Evolutionary conservation across 768 basidiomycete species (phyloP), one percentile per base, ranked within the genome.

Genomic region (Suillus americanus): DNA sequence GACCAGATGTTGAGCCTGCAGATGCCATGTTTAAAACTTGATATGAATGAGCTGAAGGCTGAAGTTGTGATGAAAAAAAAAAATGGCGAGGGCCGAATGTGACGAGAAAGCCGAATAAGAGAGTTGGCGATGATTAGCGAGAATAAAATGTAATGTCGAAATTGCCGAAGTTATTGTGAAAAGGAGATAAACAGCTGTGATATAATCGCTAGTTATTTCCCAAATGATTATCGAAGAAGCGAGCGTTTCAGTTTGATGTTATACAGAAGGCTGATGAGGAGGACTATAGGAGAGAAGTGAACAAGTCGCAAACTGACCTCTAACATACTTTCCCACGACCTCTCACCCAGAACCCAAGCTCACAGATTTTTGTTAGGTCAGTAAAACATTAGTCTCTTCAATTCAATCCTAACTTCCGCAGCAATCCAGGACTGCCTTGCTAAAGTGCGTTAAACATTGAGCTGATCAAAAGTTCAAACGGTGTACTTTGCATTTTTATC

Each of bases 1-100:
- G 86, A 68, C 89, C 87, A 66, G 92, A 85, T 70, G 92, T 86
- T 35, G 89, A 86, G 65, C n/a, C n/a, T n/a, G 89, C 78, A 6
- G 66, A 56, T 69, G 90, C 82, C 90, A 91, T 92, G 73, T 70
- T 62, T 69, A 1, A 40, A 14, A 20, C 54, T 46, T 33, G 61
- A 60, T 45, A 43, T 25, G n/a, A 48, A 35, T 59, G 33, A 54
- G 3, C 28, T 61, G 57, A 50, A 60, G 51, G 3, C 28, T 62
- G 48, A 16, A 59, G n/a, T n/a, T n/a, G n/a, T n/a, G n/a, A n/a
- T n/a, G n/a, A n/a, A 28, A 54, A 53, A 66, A 61, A 56, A 30
- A 60, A 51, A 23, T 18, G 63, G 41, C 5, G 16, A 56, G 65
- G 66, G 67, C 54, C 63, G 62, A 66, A 64, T 68, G 30, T 63